Conservation (phyloP, 148 eudicot genomes). For the Polygonum aviculare region DNA sequence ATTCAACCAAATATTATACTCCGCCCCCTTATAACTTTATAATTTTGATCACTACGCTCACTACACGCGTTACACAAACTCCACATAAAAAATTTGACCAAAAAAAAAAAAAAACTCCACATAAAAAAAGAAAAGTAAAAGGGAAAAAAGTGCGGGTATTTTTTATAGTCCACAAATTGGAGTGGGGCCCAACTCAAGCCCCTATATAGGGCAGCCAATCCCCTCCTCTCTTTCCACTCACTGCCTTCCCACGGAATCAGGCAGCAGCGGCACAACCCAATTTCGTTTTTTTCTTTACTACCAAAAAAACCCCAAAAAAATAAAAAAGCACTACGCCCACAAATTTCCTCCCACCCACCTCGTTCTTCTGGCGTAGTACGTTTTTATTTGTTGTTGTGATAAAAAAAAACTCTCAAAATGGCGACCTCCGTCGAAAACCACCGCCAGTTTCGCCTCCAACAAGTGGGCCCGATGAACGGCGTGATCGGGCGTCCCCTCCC, state of each 20-base stretch:
- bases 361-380: no score
- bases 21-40: no score
- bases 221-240: background rate
- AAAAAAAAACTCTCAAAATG: constrained; percentile 21
- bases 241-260: background rate
- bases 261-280: background rate
- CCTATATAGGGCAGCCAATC: background rate
- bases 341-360: background rate
- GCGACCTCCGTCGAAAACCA: constrained; percentile 70
- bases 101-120: no score
- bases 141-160: background rate
- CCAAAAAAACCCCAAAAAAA: background rate
- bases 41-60: no score
- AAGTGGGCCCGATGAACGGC: constrained; percentile 21
- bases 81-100: no score
- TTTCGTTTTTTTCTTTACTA: background rate
- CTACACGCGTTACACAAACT: no score
- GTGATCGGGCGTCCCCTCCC: constrained; percentile 17
- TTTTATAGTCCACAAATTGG: background rate
- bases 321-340: background rate
- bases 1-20: no score
- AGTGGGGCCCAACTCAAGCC: background rate
- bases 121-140: background rate
- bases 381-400: no score
- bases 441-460: constrained; percentile 44